Evolutionary conservation across 169 alveolate species (phyloP).

Genomic region (Toxoplasma gondii): DNA sequence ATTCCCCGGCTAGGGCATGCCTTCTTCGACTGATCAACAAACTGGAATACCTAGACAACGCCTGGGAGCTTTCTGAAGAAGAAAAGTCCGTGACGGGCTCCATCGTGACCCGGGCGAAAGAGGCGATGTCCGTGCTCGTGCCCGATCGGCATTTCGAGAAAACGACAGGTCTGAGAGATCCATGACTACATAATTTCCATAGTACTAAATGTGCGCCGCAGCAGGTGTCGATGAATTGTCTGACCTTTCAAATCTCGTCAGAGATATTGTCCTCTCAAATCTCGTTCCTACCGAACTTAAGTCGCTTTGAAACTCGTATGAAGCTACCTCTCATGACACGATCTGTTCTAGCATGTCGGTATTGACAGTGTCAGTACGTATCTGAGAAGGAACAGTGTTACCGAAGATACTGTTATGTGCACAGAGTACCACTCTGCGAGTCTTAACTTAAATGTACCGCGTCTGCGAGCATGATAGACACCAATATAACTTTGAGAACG

Average conservation of each 20-base stretch:
- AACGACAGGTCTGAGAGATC: background rate
- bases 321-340: background rate
- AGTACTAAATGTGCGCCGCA: background rate
- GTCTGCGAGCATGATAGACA: background rate
- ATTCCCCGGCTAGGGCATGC: slow-evolving; percentile 25
- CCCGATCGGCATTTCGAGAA: background rate
- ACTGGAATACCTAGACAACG: background rate
- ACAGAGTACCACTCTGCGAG: too few species aligned
- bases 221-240: background rate
- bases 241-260: background rate
- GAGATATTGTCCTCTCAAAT: background rate
- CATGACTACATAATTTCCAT: background rate
- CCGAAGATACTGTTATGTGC: too few species aligned
- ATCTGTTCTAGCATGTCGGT: too few species aligned
- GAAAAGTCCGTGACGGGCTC: slow-evolving; percentile 10
- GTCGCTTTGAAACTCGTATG: background rate
- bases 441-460: too few species aligned
- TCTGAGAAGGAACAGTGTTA: too few species aligned
- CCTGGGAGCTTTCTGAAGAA: background rate
- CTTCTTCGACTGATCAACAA: slow-evolving; percentile 12
- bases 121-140: slow-evolving; percentile 35
- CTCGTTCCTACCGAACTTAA: background rate
- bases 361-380: too few species aligned
- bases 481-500: background rate
- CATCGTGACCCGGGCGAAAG: slow-evolving; percentile 32